Evolutionary conservation across 169 alveolate genomes (phyloP).

Genomic region (Condylostoma magnum): DNA sequence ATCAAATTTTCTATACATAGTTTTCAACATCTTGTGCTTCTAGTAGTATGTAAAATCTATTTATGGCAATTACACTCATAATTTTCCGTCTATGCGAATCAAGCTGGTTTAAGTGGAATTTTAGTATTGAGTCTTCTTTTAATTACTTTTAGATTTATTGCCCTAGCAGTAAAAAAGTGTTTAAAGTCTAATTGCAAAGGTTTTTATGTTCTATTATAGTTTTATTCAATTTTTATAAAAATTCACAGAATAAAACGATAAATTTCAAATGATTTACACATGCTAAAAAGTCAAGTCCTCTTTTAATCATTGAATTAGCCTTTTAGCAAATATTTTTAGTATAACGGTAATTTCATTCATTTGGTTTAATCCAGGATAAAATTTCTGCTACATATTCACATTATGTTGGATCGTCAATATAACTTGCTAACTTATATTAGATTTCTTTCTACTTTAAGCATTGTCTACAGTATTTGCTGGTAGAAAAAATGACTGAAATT

Average conservation of each 20-base stretch:
- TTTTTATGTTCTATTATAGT: conserved; percentile 31
- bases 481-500: no score
- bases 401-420: no score
- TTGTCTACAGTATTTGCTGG: no score
- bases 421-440: no score
- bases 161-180: conserved; percentile 34
- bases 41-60: conserved; percentile 38
- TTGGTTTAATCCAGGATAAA: not conserved
- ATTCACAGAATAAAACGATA: conserved; percentile 26
- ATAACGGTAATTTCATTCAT: not conserved
- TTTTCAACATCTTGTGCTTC: conserved; percentile 56
- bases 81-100: conserved; percentile 47
- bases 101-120: conserved; percentile 39
- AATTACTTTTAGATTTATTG: conserved; percentile 48
- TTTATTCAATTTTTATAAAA: conserved; percentile 36
- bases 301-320: not conserved
- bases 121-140: conserved; percentile 41
- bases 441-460: no score
- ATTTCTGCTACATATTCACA: no score
- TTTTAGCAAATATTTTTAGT: not conserved
- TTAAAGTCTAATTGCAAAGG: conserved; percentile 34
- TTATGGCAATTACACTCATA: conserved; percentile 42
- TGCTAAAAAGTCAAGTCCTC: not conserved
- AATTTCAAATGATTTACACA: not conserved
- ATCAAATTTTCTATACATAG: conserved; percentile 51